Evolutionary conservation across 2,329 filamentous ascomycete genomes (phyloP).

Genomic region (Cercospora beticola): DNA sequence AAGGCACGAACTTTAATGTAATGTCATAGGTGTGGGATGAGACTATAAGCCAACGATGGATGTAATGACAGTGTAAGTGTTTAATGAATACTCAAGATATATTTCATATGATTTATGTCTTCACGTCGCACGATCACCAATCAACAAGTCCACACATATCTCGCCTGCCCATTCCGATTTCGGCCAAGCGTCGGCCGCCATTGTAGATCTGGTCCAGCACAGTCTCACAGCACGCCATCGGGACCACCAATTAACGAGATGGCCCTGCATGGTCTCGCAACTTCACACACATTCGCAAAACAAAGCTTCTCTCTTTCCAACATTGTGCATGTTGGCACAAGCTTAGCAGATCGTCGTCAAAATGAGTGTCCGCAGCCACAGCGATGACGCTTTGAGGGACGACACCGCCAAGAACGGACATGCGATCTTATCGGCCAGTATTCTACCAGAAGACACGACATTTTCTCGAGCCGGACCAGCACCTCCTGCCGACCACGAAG

Average conservation of each 20-base stretch:
- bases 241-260: not conserved
- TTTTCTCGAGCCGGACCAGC: slow-evolving; percentile 4
- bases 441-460: not conserved
- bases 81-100: not conserved
- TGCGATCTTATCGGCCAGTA: not conserved
- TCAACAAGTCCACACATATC: not conserved
- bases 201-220: not conserved
- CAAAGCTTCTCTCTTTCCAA: not conserved
- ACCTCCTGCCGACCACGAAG: slow-evolving; percentile 13
- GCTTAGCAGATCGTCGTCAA: not conserved
- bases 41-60: not conserved
- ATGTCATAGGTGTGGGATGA: not conserved
- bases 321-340: not conserved
- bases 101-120: not conserved
- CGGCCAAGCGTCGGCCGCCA: slow-evolving; percentile 7
- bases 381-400: not conserved
- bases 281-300: not conserved
- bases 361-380: not conserved
- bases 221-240: slow-evolving; percentile 10
- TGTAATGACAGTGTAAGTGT: not conserved
- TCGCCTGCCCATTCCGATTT: slow-evolving; percentile 7
- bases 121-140: not conserved
- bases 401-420: slow-evolving; percentile 1
- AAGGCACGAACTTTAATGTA: not conserved
- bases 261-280: not conserved